Evolutionary conservation across 371 early-diverging fungal species (phyloP), one percentile per base, ranked within the genome.

Genomic region (Lichtheimia ornata): DNA sequence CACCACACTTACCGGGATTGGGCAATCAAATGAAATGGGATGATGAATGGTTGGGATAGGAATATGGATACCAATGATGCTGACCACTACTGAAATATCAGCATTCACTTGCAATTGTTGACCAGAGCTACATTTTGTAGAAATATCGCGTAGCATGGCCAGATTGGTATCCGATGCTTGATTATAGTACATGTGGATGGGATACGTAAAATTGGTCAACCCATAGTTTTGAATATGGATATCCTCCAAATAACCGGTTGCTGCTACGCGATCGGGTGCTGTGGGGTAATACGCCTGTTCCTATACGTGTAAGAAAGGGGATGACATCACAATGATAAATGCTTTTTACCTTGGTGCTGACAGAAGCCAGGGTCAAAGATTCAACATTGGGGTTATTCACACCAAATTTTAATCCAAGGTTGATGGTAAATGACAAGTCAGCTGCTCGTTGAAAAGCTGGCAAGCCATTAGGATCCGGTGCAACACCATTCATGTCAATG

Each of bases 401-500:
- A 42, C 50, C 59, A 51, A 59, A 41, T 18, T 40, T 27, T 15
- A 59, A 41, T 1, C 59, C 59, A 12, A 59, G 44, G 20, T 63
- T 56, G 45, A 63, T 43, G 15, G 50, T 44, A 20, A 63, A 63
- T 5, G 63, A 47, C 45, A 58, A 13, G 30, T 18, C n/a, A 42
- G 17, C 41, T 30, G 18, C 15, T 12, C 50, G 43, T 45, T 56
- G 58, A 17, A 63, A 63, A 17, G 44, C 52, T 27, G 63, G 55
- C 20, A 57, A 59, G 5, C 59, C 59, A n/a, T 11, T 59, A 6
- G 77, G 77, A 17, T 70, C 61, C 12, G 57, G 62, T 24, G 69
- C 49, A 3, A 76, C 65, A 22, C 74, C 76, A 24, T 69, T 67
- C 53, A 74, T 72, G 2, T 62, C 52, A 11, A 79, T 63, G 27